A percentile compares a stretch with the other conserved stretches of the same genome.
Evolutionary conservation across 2,329 filamentous ascomycete species (phyloP).

Genomic region (Talaromyces sp.): DNA sequence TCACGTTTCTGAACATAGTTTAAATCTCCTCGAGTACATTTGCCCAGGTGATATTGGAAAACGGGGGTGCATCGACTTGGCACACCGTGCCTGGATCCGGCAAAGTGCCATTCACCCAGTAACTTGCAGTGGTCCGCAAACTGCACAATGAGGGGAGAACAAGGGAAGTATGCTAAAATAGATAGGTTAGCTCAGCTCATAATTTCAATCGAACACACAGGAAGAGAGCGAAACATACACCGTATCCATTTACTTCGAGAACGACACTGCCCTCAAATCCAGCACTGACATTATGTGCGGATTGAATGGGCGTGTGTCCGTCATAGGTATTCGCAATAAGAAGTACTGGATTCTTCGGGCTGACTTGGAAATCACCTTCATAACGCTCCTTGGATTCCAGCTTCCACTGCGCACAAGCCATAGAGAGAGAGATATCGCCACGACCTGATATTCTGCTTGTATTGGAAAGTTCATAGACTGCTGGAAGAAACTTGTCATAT

Average conservation of each 20-base stretch:
- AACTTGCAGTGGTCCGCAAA: conserved; percentile 26
- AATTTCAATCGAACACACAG: neutral
- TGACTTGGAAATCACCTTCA: conserved; percentile 24
- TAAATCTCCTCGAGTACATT: neutral
- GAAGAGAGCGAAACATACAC: conserved; percentile 18
- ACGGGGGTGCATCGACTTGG: conserved; percentile 16
- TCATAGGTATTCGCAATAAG: conserved; percentile 28
- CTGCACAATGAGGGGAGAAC: conserved; percentile 33
- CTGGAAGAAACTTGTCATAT: conserved; percentile 6
- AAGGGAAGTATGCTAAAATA: conserved; percentile 14
- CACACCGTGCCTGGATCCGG: conserved; percentile 34
- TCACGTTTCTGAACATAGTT: neutral
- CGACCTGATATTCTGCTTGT: conserved; percentile 12
- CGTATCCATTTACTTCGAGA: conserved; percentile 25
- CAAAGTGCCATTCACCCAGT: conserved; percentile 36
- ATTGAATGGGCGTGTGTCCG: conserved; percentile 24
- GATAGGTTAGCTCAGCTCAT: neutral
- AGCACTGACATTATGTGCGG: conserved; percentile 25
- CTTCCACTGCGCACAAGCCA: conserved; percentile 22
- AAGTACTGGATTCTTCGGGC: conserved; percentile 26
- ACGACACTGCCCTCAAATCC: conserved; percentile 26
- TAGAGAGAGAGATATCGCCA: conserved; percentile 10
- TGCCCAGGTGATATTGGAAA: conserved; percentile 1
- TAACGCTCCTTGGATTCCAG: conserved; percentile 26
- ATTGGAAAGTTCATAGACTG: neutral